Evolutionary conservation across 2,329 filamentous ascomycete genomes (phyloP), one percentile per base, ranked within the genome.

Genomic region (Sphaerostilbella broomeana): DNA sequence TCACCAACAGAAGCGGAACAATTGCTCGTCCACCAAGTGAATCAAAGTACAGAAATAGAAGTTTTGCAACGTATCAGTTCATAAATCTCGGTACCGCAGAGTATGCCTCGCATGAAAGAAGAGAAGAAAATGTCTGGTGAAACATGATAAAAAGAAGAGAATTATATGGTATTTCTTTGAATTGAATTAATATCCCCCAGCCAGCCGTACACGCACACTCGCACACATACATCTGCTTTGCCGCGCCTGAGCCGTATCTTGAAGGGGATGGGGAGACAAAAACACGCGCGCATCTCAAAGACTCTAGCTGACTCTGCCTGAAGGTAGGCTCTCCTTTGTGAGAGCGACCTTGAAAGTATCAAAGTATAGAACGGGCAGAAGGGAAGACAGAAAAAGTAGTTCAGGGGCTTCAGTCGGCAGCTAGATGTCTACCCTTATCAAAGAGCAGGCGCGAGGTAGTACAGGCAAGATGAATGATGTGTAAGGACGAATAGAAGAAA

Each of bases 1-100:
- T 61, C 58, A 52, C 54, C 54, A 51, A 40, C 48, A 53, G 51
- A 58, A 59, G 47, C 42, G 51, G n/a, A 58, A 58, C 37, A 50
- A 53, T 43, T 44, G 40, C 47, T 45, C 50, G 47, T 47, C 38
- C 49, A 47, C 35, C 29, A 26, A 38, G 26, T 21, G 33, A 41
- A 38, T 20, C 22, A 15, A 36, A 39, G 31, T 44, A 51, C 47
- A 44, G 42, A 46, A 20, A 33, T 49, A 29, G 46, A 53, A 46
- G 43, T 44, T 44, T n/a, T n/a, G n/a, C 48, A 52, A 27, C 30
- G 22, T 28, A 19, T 31, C 35, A 36, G 32, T 26, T 46, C 45
- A 41, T 35, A 35, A 30, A n/a, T n/a, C n/a, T n/a, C n/a, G n/a
- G n/a, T n/a, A n/a, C n/a, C n/a, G n/a, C n/a, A n/a, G n/a, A n/a